Conservation (phyloP, 148 eudicot species). For the Dysphania ambrosioides region DNA sequence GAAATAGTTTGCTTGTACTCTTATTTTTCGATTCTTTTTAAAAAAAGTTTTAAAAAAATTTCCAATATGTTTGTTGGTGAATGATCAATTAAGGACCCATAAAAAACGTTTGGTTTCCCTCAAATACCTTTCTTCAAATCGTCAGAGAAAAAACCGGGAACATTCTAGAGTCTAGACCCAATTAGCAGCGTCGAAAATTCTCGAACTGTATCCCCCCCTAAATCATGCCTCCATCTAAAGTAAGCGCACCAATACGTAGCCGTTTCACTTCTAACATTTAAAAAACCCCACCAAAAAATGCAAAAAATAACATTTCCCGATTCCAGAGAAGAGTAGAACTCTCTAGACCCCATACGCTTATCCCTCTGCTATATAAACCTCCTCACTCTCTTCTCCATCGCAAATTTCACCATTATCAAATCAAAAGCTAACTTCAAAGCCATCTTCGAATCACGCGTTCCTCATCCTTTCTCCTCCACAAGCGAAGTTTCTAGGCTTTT, state of each 20-base stretch:
- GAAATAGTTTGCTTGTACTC: too few relatives aligned
- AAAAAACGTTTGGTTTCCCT: too few relatives aligned
- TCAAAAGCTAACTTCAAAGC: background rate
- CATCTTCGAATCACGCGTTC: background rate
- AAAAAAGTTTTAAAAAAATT: too few relatives aligned
- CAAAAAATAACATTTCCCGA: background rate
- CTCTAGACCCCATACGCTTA: conserved; percentile 36
- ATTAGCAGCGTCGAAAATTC: conserved; percentile 15
- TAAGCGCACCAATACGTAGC: background rate
- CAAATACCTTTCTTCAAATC: too few relatives aligned
- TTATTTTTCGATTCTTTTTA: too few relatives aligned
- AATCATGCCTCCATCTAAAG: background rate
- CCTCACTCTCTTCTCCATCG: background rate
- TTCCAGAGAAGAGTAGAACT: conserved; percentile 36
- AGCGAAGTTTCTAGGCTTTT: conserved; percentile 16
- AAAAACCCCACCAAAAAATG: conserved; percentile 22
- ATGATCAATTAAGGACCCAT: too few relatives aligned
- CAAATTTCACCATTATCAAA: background rate
- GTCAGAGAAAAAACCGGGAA: background rate
- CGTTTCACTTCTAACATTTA: background rate
- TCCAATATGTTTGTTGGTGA: too few relatives aligned
- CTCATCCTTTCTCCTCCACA: too few relatives aligned
- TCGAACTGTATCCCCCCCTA: conserved; percentile 6
- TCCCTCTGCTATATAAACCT: conserved; percentile 29
- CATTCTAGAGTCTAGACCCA: conserved; percentile 14